Conservation (phyloP, 257 asterid species). For the Phtheirospermum japonicum region DNA sequence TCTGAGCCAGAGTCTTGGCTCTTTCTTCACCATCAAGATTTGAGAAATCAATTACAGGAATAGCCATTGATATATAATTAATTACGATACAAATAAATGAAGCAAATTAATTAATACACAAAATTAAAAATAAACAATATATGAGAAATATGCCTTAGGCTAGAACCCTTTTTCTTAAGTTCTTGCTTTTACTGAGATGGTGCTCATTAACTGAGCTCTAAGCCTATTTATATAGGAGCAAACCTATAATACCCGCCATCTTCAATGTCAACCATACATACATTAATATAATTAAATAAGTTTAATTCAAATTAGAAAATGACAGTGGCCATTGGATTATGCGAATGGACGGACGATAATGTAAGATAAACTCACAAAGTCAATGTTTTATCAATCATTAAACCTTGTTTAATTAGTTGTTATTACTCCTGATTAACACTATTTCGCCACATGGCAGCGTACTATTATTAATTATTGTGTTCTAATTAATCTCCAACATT, state of each 20-base stretch:
- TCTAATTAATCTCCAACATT: no score
- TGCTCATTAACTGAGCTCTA: slow-evolving; percentile 24
- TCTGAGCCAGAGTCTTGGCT: slow-evolving; percentile 47
- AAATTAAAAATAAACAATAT: not conserved
- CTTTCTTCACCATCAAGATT: slow-evolving; percentile 74
- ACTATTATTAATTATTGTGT: not conserved
- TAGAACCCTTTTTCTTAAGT: no score
- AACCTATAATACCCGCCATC: slow-evolving; percentile 28
- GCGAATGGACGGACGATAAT: no score
- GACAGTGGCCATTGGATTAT: not conserved
- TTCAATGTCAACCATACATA: slow-evolving; percentile 40
- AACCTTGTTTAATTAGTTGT: slow-evolving; percentile 6
- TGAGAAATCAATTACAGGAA: slow-evolving; percentile 87
- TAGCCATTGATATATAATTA: slow-evolving; percentile 48
- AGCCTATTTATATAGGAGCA: slow-evolving; percentile 44
- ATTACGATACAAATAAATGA: not conserved
- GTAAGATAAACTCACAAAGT: no score
- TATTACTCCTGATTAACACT: not conserved
- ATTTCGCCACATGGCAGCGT: slow-evolving; percentile 24
- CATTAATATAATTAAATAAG: not conserved
- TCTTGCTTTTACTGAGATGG: slow-evolving; percentile 1
- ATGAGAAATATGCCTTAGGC: no score
- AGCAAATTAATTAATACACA: not conserved
- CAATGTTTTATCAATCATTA: no score
- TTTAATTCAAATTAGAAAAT: not conserved